A percentile compares a stretch with the other conserved stretches of the same genome.
These are phyloP conservation scores for Panaeolus papilionaceus DNA, from an alignment of 768 basidiomycete species.

Conservation along the genomic window DNA sequence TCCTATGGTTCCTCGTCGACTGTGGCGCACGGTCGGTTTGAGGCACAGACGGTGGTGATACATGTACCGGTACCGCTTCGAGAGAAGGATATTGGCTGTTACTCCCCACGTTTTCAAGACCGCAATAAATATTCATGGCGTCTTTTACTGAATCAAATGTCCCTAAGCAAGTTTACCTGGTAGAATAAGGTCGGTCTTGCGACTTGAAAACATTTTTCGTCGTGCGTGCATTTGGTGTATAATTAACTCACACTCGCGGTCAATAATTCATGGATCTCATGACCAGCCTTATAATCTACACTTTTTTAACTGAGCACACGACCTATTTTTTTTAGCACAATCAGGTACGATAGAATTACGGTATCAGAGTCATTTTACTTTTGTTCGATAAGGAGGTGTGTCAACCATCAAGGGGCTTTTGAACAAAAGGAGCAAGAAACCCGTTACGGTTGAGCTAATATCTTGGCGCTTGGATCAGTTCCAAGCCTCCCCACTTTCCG, in stretches of 20 bases:
- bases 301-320: neutral
- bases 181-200: too few relatives aligned
- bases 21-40: neutral
- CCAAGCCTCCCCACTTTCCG: neutral
- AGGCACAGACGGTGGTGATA: too few relatives aligned
- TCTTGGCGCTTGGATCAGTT: slow-evolving; percentile 2
- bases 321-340: neutral
- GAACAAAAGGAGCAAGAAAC: neutral
- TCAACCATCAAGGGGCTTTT: neutral
- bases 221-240: too few relatives aligned
- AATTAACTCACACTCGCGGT: too few relatives aligned
- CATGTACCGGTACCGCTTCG: too few relatives aligned
- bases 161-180: too few relatives aligned
- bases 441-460: neutral
- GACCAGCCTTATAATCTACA: neutral
- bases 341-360: neutral
- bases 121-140: too few relatives aligned
- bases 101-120: too few relatives aligned
- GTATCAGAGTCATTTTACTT: neutral
- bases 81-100: too few relatives aligned
- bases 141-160: too few relatives aligned
- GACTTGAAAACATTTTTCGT: too few relatives aligned
- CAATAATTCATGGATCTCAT: neutral
- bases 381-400: neutral
- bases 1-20: neutral